Conservation (phyloP, 1,284 basidiomycete species). For the Agroathelia rolfsii region DNA sequence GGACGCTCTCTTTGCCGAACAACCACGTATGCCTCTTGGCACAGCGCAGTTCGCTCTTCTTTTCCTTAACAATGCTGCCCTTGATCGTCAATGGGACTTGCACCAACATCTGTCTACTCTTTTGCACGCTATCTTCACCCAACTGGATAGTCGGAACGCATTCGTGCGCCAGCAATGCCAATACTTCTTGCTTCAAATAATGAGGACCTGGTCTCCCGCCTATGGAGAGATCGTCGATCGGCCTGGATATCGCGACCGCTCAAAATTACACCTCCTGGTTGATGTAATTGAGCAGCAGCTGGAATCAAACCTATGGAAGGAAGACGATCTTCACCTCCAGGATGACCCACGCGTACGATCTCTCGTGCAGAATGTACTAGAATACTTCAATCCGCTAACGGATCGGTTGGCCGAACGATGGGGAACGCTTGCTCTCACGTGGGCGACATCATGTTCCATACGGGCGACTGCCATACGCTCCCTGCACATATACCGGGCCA, state of each 20-base stretch:
- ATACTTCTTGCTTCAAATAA: slow-evolving; percentile 68
- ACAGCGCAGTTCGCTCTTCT: slow-evolving; percentile 84
- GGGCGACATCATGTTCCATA: slow-evolving; percentile 85
- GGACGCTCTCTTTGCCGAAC: slow-evolving; percentile 62
- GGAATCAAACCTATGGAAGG: slow-evolving; percentile 59
- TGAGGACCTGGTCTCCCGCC: slow-evolving; percentile 70
- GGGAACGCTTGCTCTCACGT: slow-evolving; percentile 73
- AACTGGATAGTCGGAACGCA: slow-evolving; percentile 69
- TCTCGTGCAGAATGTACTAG: slow-evolving; percentile 59
- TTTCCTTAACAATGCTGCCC: slow-evolving; percentile 75
- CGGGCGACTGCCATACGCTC: slow-evolving; percentile 83
- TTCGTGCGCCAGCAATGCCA: slow-evolving; percentile 67
- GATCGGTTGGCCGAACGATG: slow-evolving; percentile 66
- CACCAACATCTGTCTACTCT: slow-evolving; percentile 63
- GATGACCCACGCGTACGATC: slow-evolving; percentile 60
- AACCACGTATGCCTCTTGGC: slow-evolving; percentile 58
- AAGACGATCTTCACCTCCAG: slow-evolving; percentile 49
- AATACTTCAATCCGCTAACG: slow-evolving; percentile 61
- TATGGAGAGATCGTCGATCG: slow-evolving; percentile 59
- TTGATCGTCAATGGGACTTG: slow-evolving; percentile 74
- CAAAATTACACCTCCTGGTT: slow-evolving; percentile 42
- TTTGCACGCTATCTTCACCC: slow-evolving; percentile 76
- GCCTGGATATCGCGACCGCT: slow-evolving; percentile 32
- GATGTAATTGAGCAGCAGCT: slow-evolving; percentile 49
- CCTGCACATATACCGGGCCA: slow-evolving; percentile 80